phyloP scores from a whole-genome alignment of 768 basidiomycete species.

The Suillus alpinus region DNA sequence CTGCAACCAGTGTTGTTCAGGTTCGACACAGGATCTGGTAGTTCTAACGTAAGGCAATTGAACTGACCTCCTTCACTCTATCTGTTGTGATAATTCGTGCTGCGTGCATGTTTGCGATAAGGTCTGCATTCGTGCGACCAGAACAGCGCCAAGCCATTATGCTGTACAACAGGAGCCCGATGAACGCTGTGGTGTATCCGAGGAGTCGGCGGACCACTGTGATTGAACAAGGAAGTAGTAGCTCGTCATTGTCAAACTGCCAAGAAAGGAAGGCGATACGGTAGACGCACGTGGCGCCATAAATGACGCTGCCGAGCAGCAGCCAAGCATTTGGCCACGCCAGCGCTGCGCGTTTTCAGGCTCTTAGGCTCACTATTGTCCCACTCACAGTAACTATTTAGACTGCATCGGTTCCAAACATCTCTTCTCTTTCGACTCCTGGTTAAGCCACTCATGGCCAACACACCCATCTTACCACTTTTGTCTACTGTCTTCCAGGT shows the following conservation, averaged over 20 bases:
- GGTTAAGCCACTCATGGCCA: background rate
- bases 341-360: background rate
- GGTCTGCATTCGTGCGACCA: constrained; percentile 67
- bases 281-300: background rate
- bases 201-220: background rate
- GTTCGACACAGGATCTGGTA: background rate
- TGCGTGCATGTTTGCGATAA: constrained; percentile 63
- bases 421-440: background rate
- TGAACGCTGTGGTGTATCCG: background rate
- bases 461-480: constrained; percentile 11
- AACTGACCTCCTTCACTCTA: constrained; percentile 51
- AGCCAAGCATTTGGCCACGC: background rate
- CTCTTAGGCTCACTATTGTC: background rate
- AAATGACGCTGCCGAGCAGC: background rate
- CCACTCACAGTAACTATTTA: background rate
- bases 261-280: background rate
- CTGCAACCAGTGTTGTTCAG: constrained; percentile 28
- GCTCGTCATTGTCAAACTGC: background rate
- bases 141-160: constrained; percentile 82
- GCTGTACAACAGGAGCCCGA: background rate
- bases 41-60: background rate
- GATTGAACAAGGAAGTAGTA: background rate
- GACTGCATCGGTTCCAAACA: background rate
- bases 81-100: constrained; percentile 57
- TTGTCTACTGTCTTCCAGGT: constrained; percentile 32